These are phyloP conservation scores for Peniophora sp. DNA, from an alignment of 1,284 basidiomycete genomes.

Conservation along the genomic window DNA sequence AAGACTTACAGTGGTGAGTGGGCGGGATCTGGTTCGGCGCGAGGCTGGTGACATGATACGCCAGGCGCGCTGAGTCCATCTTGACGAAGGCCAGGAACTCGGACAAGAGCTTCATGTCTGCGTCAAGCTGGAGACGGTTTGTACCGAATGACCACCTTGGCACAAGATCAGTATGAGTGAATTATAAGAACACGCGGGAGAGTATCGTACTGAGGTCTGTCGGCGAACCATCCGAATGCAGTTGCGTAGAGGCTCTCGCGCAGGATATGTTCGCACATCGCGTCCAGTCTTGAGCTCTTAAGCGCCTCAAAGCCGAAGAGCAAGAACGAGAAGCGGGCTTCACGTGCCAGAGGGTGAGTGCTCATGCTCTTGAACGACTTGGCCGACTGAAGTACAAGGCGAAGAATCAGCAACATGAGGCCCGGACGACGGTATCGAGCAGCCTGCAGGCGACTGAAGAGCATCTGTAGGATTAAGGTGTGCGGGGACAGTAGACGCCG, in stretches of 20 bases:
- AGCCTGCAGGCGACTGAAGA: slow-evolving; percentile 92
- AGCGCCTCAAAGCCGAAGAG: slow-evolving; percentile 92
- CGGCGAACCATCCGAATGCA: slow-evolving; percentile 91
- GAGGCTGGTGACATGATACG: slow-evolving; percentile 65
- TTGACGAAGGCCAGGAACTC: slow-evolving; percentile 79
- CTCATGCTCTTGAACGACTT: slow-evolving; percentile 65
- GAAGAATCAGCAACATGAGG: slow-evolving; percentile 81
- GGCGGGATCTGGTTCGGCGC: slow-evolving; percentile 40
- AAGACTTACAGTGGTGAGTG: slow-evolving; percentile 36
- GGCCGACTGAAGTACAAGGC: slow-evolving; percentile 76
- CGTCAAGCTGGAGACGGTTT: slow-evolving; percentile 82
- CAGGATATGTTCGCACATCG: slow-evolving; percentile 72
- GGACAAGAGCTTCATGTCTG: slow-evolving; percentile 81
- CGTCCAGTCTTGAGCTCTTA: slow-evolving; percentile 83
- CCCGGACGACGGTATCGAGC: slow-evolving; percentile 83
- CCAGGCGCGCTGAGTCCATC: slow-evolving; percentile 63
- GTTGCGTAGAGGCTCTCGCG: slow-evolving; percentile 74
- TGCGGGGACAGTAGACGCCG: slow-evolving; percentile 79
- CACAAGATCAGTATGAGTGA: background rate
- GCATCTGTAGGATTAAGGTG: slow-evolving; percentile 76
- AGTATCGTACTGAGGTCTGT: slow-evolving; percentile 69
- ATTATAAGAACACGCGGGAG: background rate
- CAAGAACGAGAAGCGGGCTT: slow-evolving; percentile 83
- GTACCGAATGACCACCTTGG: slow-evolving; percentile 90
- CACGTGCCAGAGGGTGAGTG: slow-evolving; percentile 87